Evolutionary conservation across 2,329 filamentous ascomycete species (phyloP), one percentile per base, ranked within the genome.

Genomic region (Fusarium oxysporum): DNA sequence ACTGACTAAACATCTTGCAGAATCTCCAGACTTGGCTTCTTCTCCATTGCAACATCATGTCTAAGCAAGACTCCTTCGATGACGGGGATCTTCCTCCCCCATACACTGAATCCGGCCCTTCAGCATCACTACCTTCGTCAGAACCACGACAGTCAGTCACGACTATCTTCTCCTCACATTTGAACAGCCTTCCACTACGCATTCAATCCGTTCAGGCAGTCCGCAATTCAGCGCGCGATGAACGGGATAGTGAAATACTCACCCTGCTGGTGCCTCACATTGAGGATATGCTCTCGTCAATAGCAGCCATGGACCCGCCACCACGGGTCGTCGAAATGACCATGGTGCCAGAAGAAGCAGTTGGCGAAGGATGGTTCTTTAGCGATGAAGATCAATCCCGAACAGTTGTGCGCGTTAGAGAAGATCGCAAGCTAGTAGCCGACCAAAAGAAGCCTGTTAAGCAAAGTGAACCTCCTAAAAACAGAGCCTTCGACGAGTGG

Each of bases 401-500:
- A 3, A 74, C 70, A 2, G 71, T 86, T 6, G 73, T 81, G 7
- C 78, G 80, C 8, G 79, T 85, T 2, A 32, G 16, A 6, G 65
- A 68, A 32, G 59, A 74, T 16, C 23, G 21, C 19, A 78, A 76
- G 28, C 37, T 61, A 9, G 32, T 69, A 63, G 60, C 56, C 16
- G 56, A 71, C 23, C 51, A 54, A 6, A 71, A 74, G 38, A 50
- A 40, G 12, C 38, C 68, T 9, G 12, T 53, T 5, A 65, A 62
- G 4, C 54, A 32, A 13, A 54, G 12, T 10, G 50, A 62, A 6
- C 48, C 67, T 8, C 23, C 66, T 2, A 56, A 54, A 23, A 58
- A 47, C 13, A 71, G 59, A 33, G 81, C 81, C 6, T 86, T 86
- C 50, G 83, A 82, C 50, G 85, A 85, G 28, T 86, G 85, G 85